phyloP scores from a whole-genome alignment of 2,329 filamentous ascomycete species.

The Sclerotinia sclerotiorum region DNA sequence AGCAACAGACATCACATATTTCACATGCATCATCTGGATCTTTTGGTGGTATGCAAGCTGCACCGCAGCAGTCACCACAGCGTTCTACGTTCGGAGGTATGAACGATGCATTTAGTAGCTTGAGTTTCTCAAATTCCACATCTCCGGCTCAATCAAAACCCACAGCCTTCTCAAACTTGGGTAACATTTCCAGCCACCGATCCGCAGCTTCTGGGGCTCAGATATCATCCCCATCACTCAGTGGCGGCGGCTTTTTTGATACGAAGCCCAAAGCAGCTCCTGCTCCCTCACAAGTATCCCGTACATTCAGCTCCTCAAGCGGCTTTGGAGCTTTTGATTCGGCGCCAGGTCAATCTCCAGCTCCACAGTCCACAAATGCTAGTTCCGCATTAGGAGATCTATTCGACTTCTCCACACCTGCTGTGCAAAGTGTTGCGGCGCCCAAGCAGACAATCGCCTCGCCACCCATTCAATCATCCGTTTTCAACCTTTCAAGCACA shows the following conservation, averaged over 20 bases:
- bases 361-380: slow-evolving; percentile 37
- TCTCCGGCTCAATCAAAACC: slow-evolving; percentile 46
- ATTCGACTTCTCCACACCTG: slow-evolving; percentile 69
- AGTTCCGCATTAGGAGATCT: slow-evolving; percentile 70
- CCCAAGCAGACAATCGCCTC: slow-evolving; percentile 42
- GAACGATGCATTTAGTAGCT: slow-evolving; percentile 75
- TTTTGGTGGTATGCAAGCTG: slow-evolving; percentile 63
- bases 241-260: slow-evolving; percentile 82
- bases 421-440: slow-evolving; percentile 46
- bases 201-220: slow-evolving; percentile 40
- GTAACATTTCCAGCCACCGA: slow-evolving; percentile 44
- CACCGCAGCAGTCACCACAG: slow-evolving; percentile 47
- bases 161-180: slow-evolving; percentile 52
- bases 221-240: slow-evolving; percentile 49
- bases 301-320: slow-evolving; percentile 55
- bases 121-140: slow-evolving; percentile 57
- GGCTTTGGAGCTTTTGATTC: slow-evolving; percentile 63
- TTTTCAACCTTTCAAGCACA: slow-evolving; percentile 75
- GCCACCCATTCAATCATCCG: slow-evolving; percentile 53
- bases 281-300: slow-evolving; percentile 46
- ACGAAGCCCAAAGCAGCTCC: slow-evolving; percentile 59
- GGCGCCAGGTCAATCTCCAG: slow-evolving; percentile 45
- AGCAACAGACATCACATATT: slow-evolving; percentile 45
- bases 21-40: slow-evolving; percentile 59
- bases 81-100: slow-evolving; percentile 53